A percentile compares a stretch with the other conserved stretches of the same genome.
Conservation (phyloP, 108 stramenopile species). For the Cyclotella sp. region DNA sequence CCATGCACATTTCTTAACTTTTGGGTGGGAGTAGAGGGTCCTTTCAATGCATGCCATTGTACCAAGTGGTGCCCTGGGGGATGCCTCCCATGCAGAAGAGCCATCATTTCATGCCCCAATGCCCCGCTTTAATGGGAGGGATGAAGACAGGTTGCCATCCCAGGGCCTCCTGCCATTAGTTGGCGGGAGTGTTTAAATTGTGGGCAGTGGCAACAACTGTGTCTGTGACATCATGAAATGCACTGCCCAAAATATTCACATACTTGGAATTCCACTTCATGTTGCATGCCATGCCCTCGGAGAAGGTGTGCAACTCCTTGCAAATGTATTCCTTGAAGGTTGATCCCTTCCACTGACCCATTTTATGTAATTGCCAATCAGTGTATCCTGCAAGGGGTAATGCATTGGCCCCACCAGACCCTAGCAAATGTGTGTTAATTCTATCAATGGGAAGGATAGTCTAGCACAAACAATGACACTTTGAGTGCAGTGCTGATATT, state of each 20-base stretch:
- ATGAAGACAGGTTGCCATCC: background rate
- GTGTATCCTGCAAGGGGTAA: conserved; percentile 2
- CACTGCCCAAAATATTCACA: background rate
- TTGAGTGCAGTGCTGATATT: conserved; percentile 1
- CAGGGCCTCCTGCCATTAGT: no score
- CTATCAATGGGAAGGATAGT: conserved; percentile 1
- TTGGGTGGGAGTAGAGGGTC: no score
- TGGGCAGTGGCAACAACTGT: background rate
- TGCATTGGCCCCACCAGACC: conserved; percentile 23
- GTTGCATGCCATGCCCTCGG: background rate
- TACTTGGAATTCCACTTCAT: no score
- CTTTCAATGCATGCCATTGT: no score
- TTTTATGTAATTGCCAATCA: conserved; percentile 18
- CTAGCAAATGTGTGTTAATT: conserved; percentile 10
- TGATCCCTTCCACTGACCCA: conserved; percentile 5
- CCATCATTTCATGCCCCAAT: no score
- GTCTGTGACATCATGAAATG: background rate
- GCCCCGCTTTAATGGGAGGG: no score
- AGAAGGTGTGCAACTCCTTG: background rate
- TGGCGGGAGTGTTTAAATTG: background rate
- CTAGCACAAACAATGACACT: background rate
- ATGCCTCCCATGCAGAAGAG: no score
- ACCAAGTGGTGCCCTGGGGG: no score
- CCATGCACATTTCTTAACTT: no score
- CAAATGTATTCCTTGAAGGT: conserved; percentile 22